Base-by-base conservation (phyloP, 2,329 filamentous ascomycete species). In the Plenodomus biglobosus region DNA sequence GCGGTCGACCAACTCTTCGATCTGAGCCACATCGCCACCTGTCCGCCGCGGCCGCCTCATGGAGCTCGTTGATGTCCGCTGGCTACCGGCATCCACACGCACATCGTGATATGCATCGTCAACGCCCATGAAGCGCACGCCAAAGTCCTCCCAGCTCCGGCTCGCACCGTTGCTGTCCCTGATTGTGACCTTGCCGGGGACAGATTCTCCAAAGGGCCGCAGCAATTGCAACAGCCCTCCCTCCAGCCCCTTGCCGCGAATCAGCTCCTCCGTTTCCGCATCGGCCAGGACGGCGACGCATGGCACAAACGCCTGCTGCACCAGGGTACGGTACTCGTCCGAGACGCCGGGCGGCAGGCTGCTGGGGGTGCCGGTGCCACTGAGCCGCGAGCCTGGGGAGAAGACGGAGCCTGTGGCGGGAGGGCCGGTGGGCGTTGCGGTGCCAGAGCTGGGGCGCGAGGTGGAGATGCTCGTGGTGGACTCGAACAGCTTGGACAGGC, bases 261-360 rank as follows among this genome's bases (percentile, higher is more conserved):
- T 80, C 49, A 99, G 74, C 48, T 86, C 81, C 65, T 96, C 88
- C 1, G 90, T 94, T 66, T 97, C 92, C 15, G 82, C 76, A 13
- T 92, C 96, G n/a, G 90, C 84, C 59, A 92, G 87, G 21, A 99
- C 83, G 6, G 88, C 89, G 38, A 99, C 84, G 55, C 94, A 88
- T 1, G 94, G 95, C 13, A 92, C 89, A 68, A 96, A 96, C 2
- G 91, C 87, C 50, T 86, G 86, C 44, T 95, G 78, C 37, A 97
- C 86, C 41, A 96, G 76, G 24, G 80, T 79, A 46, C 81, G 74
- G 42, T 80, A 76, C 63, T 85, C 82, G 53, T 83, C 80, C 7
- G 77, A 76, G 11, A 62, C 64, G 40, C 69, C 76, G 61, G 75
- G 77, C 38, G 55, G 65, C 46, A 64, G 61, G 52, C 52, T 69